phyloP scores from a whole-genome alignment of 1,284 basidiomycete genomes.

The Fomes fomentarius region DNA sequence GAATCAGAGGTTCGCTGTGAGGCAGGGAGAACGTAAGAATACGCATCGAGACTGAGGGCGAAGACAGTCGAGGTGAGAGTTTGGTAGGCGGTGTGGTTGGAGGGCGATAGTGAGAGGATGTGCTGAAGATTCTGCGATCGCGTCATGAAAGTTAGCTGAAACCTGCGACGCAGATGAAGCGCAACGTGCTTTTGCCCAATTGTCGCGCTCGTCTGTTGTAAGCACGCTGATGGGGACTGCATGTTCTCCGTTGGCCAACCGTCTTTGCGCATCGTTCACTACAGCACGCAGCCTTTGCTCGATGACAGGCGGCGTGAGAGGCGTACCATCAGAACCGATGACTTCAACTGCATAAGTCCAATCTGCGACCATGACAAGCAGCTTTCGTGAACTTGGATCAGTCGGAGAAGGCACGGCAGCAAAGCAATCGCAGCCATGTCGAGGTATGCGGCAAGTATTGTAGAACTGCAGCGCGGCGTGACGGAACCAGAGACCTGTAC shows the following conservation, averaged over 20 bases:
- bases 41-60: slow-evolving; percentile 70
- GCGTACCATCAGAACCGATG: slow-evolving; percentile 44
- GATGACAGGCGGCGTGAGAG: slow-evolving; percentile 53
- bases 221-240: slow-evolving; percentile 73
- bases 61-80: slow-evolving; percentile 80
- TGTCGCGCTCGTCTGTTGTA: slow-evolving; percentile 82
- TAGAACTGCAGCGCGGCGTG: slow-evolving; percentile 68
- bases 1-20: slow-evolving; percentile 18
- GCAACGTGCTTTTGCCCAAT: slow-evolving; percentile 75
- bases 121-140: slow-evolving; percentile 66
- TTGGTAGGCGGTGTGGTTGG: slow-evolving; percentile 63
- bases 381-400: slow-evolving; percentile 55
- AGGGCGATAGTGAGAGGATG: slow-evolving; percentile 68
- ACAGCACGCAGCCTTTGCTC: slow-evolving; percentile 69
- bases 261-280: slow-evolving; percentile 67
- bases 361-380: slow-evolving; percentile 79
- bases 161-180: not conserved
- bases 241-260: slow-evolving; percentile 56
- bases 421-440: slow-evolving; percentile 64
- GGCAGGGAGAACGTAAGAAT: slow-evolving; percentile 47
- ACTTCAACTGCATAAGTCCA: slow-evolving; percentile 85
- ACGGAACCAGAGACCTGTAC: slow-evolving; percentile 66
- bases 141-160: not conserved
- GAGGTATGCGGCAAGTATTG: slow-evolving; percentile 78
- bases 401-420: slow-evolving; percentile 46